These are phyloP conservation scores for Fusarium sp. DNA, from an alignment of 2,329 filamentous ascomycete genomes.

Conservation along the genomic window DNA sequence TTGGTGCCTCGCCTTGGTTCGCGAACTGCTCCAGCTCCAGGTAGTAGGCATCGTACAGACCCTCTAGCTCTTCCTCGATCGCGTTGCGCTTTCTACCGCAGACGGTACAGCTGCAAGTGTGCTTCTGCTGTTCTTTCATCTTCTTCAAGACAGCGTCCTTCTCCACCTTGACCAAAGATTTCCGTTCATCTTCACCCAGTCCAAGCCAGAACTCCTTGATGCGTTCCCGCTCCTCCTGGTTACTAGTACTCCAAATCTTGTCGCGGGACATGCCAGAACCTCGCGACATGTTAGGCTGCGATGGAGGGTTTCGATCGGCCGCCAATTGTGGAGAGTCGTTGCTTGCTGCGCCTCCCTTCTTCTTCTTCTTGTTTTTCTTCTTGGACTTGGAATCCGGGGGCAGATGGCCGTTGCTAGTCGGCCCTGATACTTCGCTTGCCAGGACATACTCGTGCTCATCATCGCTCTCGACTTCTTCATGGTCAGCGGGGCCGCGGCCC, in stretches of 20 bases:
- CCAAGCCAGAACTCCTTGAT: constrained; percentile 99
- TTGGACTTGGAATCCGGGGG: constrained; percentile 55
- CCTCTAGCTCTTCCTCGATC: constrained; percentile 97
- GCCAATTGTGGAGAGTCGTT: constrained; percentile 34
- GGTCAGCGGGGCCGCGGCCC: constrained; percentile 48
- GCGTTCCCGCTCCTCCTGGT: constrained; percentile 90
- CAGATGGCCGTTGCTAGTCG: constrained; percentile 45
- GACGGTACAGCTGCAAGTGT: constrained; percentile 97
- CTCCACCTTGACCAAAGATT: constrained; percentile 95
- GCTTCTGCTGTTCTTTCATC: constrained; percentile 99
- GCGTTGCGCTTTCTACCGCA: constrained; percentile 95
- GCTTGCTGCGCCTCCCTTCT: constrained; percentile 53
- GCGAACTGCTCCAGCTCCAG: constrained; percentile 97
- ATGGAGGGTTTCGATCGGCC: constrained; percentile 29
- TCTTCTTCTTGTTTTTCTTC: constrained; percentile 76
- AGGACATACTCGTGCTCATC: constrained; percentile 58
- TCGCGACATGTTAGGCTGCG: constrained; percentile 44
- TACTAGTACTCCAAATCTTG: constrained; percentile 97
- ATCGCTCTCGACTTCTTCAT: constrained; percentile 64
- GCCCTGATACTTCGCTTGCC: constrained; percentile 46
- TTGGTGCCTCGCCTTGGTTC: constrained; percentile 76
- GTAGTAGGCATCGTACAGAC: constrained; percentile 98
- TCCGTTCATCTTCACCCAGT: constrained; percentile 90
- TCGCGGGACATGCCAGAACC: constrained; percentile 68
- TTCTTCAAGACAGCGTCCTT: constrained; percentile 98